Evolutionary conservation across 352 stramenopile species (phyloP), one percentile per base, ranked within the genome.

Genomic region (Pythium pyrilobum): DNA sequence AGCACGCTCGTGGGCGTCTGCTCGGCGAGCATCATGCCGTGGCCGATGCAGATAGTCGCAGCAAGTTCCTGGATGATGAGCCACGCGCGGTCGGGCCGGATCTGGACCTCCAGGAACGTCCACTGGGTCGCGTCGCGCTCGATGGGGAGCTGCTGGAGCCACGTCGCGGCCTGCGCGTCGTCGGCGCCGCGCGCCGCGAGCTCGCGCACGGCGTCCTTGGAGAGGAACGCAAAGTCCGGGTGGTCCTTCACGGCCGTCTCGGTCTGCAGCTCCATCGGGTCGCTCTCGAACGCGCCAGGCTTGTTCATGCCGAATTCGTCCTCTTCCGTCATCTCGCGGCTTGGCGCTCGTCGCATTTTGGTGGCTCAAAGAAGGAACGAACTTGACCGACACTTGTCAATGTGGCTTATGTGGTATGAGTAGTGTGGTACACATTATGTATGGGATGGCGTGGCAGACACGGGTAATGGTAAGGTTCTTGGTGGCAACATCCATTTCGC

Each of bases 31-130:
- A 90, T 37, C 20, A 92, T 74, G 3, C 79, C 79, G 58, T 89
- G 85, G 34, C 70, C 62, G 31, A 92, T 92, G 64, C 81, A 90
- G 8, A 90, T 63, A 0, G 79, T 92, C 25, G 76, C 75, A 23
- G 90, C 61, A 13, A 92, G 78, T 62, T 90, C 81, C 39, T 87
- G 77, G n/a, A 92, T 81, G 46, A 92, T 44, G 12, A 77, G 61
- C 81, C 81, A 92, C 27, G 79, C 57, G 27, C 79, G 76, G 28
- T 92, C 81, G 1, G 81, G 78, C 4, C 81, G 81, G 21, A 92
- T 67, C 28, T 79, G 78, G 12, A 88, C 73, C 53, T 87, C 64
- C 29, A 92, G 55, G 47, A 92, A 85, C 15, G 62, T 76, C 81
- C 81, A 92, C 38, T 79, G 64, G 33, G 55, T 74, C 43, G 71